Percentiles rank a stretch among this genome's conserved stretches.
Evolutionary conservation across 108 stramenopile genomes (phyloP).

Genomic region (Pseudonitzschia delicatissima): DNA sequence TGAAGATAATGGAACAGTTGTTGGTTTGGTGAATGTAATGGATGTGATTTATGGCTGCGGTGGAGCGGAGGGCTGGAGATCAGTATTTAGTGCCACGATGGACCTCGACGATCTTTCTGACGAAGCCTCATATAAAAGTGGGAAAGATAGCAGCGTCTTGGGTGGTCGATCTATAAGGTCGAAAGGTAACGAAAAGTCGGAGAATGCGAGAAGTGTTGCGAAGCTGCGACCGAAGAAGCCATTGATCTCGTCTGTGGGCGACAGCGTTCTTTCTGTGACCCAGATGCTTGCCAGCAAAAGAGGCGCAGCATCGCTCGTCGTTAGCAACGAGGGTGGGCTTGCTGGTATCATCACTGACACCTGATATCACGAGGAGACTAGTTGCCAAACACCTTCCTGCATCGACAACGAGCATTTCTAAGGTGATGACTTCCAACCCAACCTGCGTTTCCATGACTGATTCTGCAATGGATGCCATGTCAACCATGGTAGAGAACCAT

Average conservation of each 20-base stretch:
- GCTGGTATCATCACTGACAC: constrained; percentile 84
- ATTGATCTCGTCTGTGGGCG: constrained; percentile 32
- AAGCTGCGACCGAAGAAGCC: constrained; percentile 80
- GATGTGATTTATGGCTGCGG: constrained; percentile 85
- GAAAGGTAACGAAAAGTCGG: background rate
- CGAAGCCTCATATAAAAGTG: constrained; percentile 46
- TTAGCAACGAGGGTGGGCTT: constrained; percentile 50
- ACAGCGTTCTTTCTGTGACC: constrained; percentile 52
- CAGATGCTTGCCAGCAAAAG: constrained; percentile 67
- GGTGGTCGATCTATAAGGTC: constrained; percentile 5
- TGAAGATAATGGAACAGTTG: constrained; percentile 72
- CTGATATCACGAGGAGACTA: constrained; percentile 69
- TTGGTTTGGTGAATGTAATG: constrained; percentile 95
- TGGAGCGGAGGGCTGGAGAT: constrained; percentile 81
- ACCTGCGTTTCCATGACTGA: constrained; percentile 85
- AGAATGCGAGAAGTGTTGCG: constrained; percentile 38
- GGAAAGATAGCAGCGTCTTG: background rate
- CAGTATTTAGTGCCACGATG: constrained; percentile 66
- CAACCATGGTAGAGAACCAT: constrained; percentile 92
- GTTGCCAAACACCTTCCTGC: constrained; percentile 76
- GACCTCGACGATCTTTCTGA: constrained; percentile 65
- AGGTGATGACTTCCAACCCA: constrained; percentile 87
- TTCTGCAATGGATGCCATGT: constrained; percentile 87
- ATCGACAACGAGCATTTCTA: constrained; percentile 50
- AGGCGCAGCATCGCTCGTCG: constrained; percentile 65